phyloP scores from a whole-genome alignment of 495 filamentous ascomycete genomes.

The Neurospora sp. region DNA sequence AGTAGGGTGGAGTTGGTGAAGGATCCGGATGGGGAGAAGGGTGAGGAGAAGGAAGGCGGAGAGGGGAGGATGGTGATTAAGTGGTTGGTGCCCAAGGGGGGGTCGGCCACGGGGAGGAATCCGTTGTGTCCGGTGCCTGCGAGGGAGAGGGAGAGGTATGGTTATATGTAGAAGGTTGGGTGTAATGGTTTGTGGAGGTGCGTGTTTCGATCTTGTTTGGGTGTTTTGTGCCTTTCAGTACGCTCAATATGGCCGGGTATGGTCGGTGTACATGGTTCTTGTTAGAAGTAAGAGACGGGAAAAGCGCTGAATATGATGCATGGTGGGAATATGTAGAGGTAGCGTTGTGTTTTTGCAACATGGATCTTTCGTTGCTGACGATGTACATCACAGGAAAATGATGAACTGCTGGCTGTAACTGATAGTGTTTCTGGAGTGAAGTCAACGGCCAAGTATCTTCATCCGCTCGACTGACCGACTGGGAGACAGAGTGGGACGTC shows the following conservation, averaged over 20 bases:
- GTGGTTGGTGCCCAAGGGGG: not conserved
- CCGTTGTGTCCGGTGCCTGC: not conserved
- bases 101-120: not conserved
- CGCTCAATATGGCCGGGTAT: not conserved
- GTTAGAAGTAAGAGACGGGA: not conserved
- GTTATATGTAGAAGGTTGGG: not conserved
- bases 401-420: too few species aligned
- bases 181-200: not conserved
- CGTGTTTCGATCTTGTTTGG: not conserved
- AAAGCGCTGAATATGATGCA: not conserved
- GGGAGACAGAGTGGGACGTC: too few species aligned
- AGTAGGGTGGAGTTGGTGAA: not conserved
- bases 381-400: too few species aligned
- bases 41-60: not conserved
- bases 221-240: too few species aligned
- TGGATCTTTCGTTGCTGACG: not conserved
- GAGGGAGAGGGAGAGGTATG: not conserved
- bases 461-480: too few species aligned
- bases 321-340: not conserved
- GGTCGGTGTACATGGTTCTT: not conserved
- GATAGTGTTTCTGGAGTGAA: too few species aligned
- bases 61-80: not conserved
- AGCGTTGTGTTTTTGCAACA: not conserved
- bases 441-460: too few species aligned
- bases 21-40: not conserved